phyloP scores from a whole-genome alignment of 2,329 filamentous ascomycete genomes.

The Lomentospora prolificans region DNA sequence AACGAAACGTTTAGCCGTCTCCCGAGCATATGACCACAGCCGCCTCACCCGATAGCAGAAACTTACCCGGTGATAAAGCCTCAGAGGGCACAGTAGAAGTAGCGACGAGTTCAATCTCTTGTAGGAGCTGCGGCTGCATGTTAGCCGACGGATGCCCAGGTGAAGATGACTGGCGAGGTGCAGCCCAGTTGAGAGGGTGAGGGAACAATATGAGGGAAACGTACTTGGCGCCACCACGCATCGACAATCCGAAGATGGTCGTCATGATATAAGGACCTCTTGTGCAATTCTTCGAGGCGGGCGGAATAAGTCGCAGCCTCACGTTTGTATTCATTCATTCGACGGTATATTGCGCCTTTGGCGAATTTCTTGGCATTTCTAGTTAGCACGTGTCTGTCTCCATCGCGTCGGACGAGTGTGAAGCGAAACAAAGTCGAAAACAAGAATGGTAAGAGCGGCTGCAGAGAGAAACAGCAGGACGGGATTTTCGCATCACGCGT shows the following conservation, averaged over 20 bases:
- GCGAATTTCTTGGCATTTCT: slow-evolving; percentile 57
- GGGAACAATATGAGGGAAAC: slow-evolving; percentile 22
- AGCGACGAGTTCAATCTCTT: slow-evolving; percentile 53
- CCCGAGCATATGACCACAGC: background rate
- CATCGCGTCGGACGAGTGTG: background rate
- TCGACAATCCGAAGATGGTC: slow-evolving; percentile 87
- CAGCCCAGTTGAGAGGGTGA: too few species aligned
- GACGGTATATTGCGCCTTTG: slow-evolving; percentile 93
- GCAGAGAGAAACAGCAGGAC: background rate
- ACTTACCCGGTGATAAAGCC: slow-evolving; percentile 31
- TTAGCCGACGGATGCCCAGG: background rate
- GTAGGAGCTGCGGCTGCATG: slow-evolving; percentile 38
- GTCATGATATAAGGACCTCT: slow-evolving; percentile 73
- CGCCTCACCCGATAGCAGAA: background rate
- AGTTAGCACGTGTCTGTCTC: slow-evolving; percentile 6
- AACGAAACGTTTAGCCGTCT: background rate
- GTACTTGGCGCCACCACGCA: slow-evolving; percentile 87
- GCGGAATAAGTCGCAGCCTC: slow-evolving; percentile 75
- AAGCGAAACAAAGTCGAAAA: background rate
- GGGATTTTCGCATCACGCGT: background rate
- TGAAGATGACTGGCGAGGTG: too few species aligned
- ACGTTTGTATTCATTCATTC: slow-evolving; percentile 97
- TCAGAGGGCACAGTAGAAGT: slow-evolving; percentile 36
- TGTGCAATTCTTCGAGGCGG: slow-evolving; percentile 70
- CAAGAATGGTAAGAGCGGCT: background rate